Conservation (phyloP, 106 monocot genomes). For the Apostasia ramifera region DNA sequence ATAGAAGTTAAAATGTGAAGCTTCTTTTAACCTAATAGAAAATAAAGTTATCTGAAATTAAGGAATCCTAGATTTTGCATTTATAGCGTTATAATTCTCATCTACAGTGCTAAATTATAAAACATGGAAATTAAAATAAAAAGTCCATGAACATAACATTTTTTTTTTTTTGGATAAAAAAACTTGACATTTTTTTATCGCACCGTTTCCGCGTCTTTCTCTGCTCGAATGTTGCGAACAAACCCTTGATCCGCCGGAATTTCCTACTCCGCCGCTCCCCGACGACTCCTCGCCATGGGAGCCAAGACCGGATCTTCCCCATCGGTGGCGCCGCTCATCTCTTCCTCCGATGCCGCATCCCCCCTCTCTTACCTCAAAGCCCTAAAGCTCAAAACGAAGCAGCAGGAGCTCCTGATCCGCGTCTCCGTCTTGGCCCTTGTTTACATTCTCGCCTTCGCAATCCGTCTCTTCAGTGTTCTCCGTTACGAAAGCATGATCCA, state of each 20-base stretch:
- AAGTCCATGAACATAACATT: too few species aligned
- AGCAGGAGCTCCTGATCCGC: slow-evolving; percentile 77
- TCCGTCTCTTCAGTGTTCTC: slow-evolving; percentile 73
- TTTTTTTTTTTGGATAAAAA: too few species aligned
- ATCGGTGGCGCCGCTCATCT: slow-evolving; percentile 1
- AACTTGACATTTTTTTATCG: too few species aligned
- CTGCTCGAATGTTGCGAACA: too few species aligned
- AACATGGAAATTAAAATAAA: too few species aligned
- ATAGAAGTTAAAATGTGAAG: too few species aligned
- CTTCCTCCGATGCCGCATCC: slow-evolving; percentile 1
- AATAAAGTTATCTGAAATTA: too few species aligned
- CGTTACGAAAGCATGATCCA: slow-evolving; percentile 86
- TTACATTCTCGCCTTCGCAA: slow-evolving; percentile 66
- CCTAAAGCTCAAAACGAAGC: slow-evolving; percentile 61
- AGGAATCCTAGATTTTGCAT: too few species aligned
- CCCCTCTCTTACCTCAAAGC: slow-evolving; percentile 8
- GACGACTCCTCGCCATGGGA: slow-evolving; percentile 7
- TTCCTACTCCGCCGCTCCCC: not conserved
- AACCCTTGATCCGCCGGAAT: not conserved
- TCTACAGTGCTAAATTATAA: too few species aligned
- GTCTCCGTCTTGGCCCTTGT: slow-evolving; percentile 52
- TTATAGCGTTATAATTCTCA: too few species aligned
- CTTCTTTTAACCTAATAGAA: too few species aligned
- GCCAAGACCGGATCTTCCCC: slow-evolving; percentile 7
- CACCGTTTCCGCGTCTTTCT: too few species aligned